Percentiles rank a stretch among this genome's conserved stretches.
Evolutionary conservation across 495 filamentous ascomycete species (phyloP).

Genomic region (Tirmania nivea): DNA sequence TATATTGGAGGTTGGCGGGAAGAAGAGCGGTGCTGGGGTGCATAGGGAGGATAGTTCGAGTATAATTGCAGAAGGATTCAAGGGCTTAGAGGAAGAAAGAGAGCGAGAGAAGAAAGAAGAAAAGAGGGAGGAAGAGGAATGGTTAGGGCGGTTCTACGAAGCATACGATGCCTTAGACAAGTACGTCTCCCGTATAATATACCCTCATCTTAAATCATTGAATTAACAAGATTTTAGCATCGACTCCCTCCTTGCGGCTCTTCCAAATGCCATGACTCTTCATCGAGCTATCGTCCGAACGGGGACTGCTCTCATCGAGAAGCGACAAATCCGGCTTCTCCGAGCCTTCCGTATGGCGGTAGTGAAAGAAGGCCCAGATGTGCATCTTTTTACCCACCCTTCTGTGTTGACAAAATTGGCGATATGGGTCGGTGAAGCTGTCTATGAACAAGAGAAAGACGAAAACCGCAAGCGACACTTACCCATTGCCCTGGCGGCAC

Average conservation of each 20-base stretch:
- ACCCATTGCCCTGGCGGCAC: slow-evolving; percentile 68
- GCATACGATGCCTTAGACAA: slow-evolving; percentile 77
- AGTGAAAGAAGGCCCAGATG: slow-evolving; percentile 85
- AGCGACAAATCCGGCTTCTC: slow-evolving; percentile 79
- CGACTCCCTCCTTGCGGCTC: slow-evolving; percentile 48
- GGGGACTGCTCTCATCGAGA: slow-evolving; percentile 71
- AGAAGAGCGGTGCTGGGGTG: slow-evolving; percentile 4
- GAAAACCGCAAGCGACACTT: slow-evolving; percentile 47
- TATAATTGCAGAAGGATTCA: not conserved
- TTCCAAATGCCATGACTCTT: slow-evolving; percentile 70
- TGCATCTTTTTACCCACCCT: slow-evolving; percentile 70
- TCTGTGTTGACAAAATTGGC: slow-evolving; percentile 81
- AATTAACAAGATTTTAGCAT: slow-evolving; percentile 28
- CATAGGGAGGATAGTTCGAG: not conserved
- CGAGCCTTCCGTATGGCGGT: slow-evolving; percentile 85
- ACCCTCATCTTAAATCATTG: not conserved
- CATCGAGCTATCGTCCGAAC: slow-evolving; percentile 86
- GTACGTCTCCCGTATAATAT: slow-evolving; percentile 22
- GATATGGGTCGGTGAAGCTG: slow-evolving; percentile 82
- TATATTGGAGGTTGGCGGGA: slow-evolving; percentile 64
- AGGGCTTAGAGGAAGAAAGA: slow-evolving; percentile 16
- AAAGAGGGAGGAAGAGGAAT: slow-evolving; percentile 36
- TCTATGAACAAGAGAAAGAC: slow-evolving; percentile 69
- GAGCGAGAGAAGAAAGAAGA: not conserved
- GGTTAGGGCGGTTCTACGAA: slow-evolving; percentile 64